Evolutionary conservation across 2,329 filamentous ascomycete species (phyloP).

Genomic region (Xylaria multiplex): DNA sequence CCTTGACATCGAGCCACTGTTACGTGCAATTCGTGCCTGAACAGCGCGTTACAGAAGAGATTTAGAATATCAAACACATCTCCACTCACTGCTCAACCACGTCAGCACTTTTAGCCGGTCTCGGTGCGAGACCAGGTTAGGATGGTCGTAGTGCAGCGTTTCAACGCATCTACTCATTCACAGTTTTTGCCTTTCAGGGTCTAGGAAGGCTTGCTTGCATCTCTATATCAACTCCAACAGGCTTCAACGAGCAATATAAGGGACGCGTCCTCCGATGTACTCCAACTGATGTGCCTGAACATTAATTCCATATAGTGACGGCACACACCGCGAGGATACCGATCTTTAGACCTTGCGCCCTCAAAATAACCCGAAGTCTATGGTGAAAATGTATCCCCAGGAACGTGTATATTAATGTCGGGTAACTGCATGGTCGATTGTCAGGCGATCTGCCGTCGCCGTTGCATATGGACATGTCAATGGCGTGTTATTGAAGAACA

Average conservation of each 20-base stretch:
- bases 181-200: slow-evolving; percentile 19
- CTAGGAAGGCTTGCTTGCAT: slow-evolving; percentile 21
- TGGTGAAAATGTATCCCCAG: slow-evolving; percentile 3
- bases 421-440: slow-evolving; percentile 27
- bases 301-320: slow-evolving; percentile 17
- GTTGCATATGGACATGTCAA: slow-evolving; percentile 14
- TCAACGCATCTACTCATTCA: slow-evolving; percentile 30
- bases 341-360: not conserved
- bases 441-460: slow-evolving; percentile 25
- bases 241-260: slow-evolving; percentile 19
- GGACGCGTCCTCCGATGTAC: slow-evolving; percentile 20
- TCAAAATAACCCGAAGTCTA: not conserved
- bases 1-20: slow-evolving; percentile 5
- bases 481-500: slow-evolving; percentile 8
- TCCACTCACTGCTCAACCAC: slow-evolving; percentile 29
- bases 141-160: slow-evolving; percentile 37
- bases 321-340: slow-evolving; percentile 23
- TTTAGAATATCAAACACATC: slow-evolving; percentile 18
- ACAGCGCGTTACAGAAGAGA: slow-evolving; percentile 11
- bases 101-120: slow-evolving; percentile 37
- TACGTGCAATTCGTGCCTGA: slow-evolving; percentile 17
- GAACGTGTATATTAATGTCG: slow-evolving; percentile 11
- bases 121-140: slow-evolving; percentile 36
- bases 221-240: slow-evolving; percentile 17
- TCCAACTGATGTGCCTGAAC: slow-evolving; percentile 24